Percentiles rank a stretch among this genome's conserved stretches.
These are phyloP conservation scores for Vinca minor DNA, from an alignment of 257 asterid species.

Conservation along the genomic window DNA sequence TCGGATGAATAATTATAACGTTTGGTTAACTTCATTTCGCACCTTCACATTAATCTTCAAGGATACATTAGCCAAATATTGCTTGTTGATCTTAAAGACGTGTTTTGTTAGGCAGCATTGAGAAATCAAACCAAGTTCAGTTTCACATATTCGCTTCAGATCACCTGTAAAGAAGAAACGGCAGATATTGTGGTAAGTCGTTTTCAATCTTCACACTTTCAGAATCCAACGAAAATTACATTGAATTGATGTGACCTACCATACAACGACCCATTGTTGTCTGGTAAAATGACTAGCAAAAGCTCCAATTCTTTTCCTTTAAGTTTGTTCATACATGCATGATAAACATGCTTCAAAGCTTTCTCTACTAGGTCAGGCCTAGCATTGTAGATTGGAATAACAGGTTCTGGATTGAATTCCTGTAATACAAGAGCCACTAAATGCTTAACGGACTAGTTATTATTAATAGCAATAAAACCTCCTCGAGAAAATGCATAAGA, in stretches of 20 bases:
- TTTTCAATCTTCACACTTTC: background rate
- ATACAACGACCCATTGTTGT: conserved; percentile 83
- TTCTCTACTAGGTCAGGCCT: conserved; percentile 97
- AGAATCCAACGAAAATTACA: background rate
- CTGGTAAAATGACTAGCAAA: conserved; percentile 79
- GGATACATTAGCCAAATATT: conserved; percentile 94
- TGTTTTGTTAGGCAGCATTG: conserved; percentile 98
- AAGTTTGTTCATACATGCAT: conserved; percentile 60
- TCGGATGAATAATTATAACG: background rate
- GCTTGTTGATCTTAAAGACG: conserved; percentile 94
- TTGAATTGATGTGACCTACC: conserved; percentile 34
- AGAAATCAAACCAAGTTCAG: conserved; percentile 91
- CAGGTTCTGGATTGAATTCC: conserved; percentile 88
- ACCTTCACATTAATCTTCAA: conserved; percentile 97
- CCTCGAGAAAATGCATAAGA: background rate
- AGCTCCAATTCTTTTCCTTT: conserved; percentile 96
- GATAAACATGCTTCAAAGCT: conserved; percentile 81
- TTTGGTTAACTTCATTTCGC: background rate
- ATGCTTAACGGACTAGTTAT: too few species aligned
- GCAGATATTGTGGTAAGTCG: background rate
- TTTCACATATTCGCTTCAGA: conserved; percentile 92
- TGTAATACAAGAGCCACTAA: conserved; percentile 23
- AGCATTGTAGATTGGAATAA: conserved; percentile 72
- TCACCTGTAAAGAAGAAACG: conserved; percentile 45
- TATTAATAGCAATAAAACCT: background rate